A percentile compares a stretch with the other conserved stretches of the same genome.
These are phyloP conservation scores for Penicillium paradoxum DNA, from an alignment of 495 filamentous ascomycete genomes.

Conservation along the genomic window DNA sequence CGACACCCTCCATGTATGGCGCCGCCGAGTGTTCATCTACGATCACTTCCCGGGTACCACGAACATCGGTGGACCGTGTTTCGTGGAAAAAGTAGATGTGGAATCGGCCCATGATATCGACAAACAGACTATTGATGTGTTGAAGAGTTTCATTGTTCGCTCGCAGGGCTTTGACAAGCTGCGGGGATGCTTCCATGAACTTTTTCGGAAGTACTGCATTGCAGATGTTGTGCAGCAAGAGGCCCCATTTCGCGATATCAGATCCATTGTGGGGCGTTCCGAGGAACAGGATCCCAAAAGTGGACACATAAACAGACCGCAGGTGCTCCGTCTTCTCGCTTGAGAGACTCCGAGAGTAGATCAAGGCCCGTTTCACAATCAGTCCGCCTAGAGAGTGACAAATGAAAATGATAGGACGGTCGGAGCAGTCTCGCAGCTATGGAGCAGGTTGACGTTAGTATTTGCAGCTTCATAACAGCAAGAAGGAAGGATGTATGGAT, in stretches of 20 bases:
- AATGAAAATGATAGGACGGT: constrained; percentile 78
- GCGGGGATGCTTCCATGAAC: constrained; percentile 63
- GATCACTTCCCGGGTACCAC: constrained; percentile 55
- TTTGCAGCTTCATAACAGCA: not conserved
- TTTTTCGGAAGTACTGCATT: constrained; percentile 63
- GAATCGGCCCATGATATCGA: constrained; percentile 67
- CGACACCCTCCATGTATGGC: constrained; percentile 68
- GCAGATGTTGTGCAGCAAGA: constrained; percentile 68
- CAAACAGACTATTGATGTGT: constrained; percentile 73
- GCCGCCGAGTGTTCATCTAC: constrained; percentile 74
- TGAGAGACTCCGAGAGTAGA: constrained; percentile 58
- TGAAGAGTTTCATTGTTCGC: constrained; percentile 76
- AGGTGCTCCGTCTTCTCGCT: constrained; percentile 65
- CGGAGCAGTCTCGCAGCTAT: constrained; percentile 49
- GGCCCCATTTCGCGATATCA: constrained; percentile 71
- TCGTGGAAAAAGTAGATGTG: constrained; percentile 72
- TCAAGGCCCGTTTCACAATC: constrained; percentile 68
- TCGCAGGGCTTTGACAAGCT: constrained; percentile 67
- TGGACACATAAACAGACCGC: constrained; percentile 75
- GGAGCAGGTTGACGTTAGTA: not conserved
- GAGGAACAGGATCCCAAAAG: constrained; percentile 79
- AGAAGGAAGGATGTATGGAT: not conserved
- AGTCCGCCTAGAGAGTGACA: constrained; percentile 81
- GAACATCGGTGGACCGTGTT: constrained; percentile 60
- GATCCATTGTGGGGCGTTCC: constrained; percentile 84